phyloP scores from a whole-genome alignment of 2,329 filamentous ascomycete genomes.

The Remersonia thermophila region DNA sequence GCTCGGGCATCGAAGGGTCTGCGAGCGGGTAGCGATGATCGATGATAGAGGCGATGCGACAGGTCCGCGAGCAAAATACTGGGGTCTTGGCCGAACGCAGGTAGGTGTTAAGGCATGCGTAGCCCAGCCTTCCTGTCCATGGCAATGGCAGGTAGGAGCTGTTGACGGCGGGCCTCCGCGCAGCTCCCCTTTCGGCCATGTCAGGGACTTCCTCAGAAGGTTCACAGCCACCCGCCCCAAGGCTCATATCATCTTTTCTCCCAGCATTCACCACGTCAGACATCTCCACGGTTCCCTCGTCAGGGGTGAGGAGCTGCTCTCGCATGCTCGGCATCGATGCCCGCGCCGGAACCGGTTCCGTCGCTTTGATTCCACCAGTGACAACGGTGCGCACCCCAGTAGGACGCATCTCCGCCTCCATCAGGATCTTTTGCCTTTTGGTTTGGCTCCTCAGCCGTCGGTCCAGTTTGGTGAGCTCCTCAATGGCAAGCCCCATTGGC shows the following conservation, averaged over 20 bases:
- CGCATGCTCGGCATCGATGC: no score
- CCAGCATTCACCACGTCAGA: conserved; percentile 13
- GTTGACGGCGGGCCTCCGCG: conserved; percentile 64
- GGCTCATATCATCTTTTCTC: conserved; percentile 2
- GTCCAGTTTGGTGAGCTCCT: no score
- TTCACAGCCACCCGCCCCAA: no score
- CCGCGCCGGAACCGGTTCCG: no score
- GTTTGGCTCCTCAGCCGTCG: conserved; percentile 30
- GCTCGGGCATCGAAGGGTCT: conserved; percentile 64
- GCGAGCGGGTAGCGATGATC: conserved; percentile 75
- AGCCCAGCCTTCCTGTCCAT: conserved; percentile 82
- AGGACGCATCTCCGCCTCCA: conserved; percentile 29
- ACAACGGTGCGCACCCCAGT: background rate
- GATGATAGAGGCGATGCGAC: conserved; percentile 78
- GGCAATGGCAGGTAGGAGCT: conserved; percentile 74
- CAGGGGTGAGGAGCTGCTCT: conserved; percentile 3
- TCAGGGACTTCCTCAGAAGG: conserved; percentile 11
- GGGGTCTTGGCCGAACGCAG: conserved; percentile 69
- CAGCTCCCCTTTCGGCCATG: conserved; percentile 26
- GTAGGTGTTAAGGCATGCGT: conserved; percentile 90
- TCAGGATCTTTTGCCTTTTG: conserved; percentile 34
- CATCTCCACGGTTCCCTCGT: conserved; percentile 13
- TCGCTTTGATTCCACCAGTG: background rate
- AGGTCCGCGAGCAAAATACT: conserved; percentile 83
- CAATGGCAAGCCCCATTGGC: conserved; percentile 4